These are phyloP conservation scores for Escallonia herrerae DNA, from an alignment of 129 eudicot species.

Conservation along the genomic window DNA sequence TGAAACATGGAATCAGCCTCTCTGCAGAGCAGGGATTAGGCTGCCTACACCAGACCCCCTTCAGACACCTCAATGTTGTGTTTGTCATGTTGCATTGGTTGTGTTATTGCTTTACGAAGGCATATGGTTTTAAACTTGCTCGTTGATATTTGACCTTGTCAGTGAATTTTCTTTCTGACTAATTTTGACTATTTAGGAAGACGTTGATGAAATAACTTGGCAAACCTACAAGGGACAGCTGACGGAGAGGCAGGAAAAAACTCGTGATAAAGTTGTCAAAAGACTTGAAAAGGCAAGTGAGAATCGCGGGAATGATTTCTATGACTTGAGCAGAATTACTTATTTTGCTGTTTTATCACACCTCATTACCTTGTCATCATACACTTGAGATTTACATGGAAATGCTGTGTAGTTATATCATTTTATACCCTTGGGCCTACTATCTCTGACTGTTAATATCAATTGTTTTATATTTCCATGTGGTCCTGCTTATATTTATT, in stretches of 20 bases:
- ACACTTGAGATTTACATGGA: background rate
- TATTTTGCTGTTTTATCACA: background rate
- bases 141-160: background rate
- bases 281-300: conserved; percentile 83
- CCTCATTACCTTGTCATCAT: background rate
- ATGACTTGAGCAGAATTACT: background rate
- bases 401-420: background rate
- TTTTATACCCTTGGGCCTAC: background rate
- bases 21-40: no score
- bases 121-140: background rate
- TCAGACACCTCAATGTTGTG: no score
- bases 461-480: no score
- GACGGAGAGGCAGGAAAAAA: conserved; percentile 97
- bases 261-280: conserved; percentile 84
- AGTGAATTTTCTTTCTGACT: conserved; percentile 3
- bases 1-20: no score
- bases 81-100: no score
- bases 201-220: conserved; percentile 90
- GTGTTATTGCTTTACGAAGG: no score
- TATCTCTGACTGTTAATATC: no score
- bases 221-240: conserved; percentile 96
- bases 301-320: background rate
- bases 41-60: no score
- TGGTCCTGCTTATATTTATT: no score
- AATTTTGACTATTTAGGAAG: conserved; percentile 47